Base-by-base conservation (phyloP, 768 basidiomycete genomes). In the Rhodotorula toruloides region DNA sequence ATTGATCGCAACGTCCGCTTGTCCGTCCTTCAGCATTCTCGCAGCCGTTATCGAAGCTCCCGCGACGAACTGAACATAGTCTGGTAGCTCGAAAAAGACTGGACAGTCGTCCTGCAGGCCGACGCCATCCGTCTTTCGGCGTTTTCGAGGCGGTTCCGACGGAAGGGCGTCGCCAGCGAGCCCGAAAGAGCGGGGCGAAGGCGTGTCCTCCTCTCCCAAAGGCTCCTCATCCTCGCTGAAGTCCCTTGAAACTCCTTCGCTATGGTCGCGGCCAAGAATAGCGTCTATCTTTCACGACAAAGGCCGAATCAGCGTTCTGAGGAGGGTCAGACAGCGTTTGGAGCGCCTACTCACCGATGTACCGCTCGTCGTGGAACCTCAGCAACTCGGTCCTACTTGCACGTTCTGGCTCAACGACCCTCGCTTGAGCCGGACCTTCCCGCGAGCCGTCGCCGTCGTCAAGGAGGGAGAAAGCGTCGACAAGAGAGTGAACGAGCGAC, bases 1-100 rank as follows among this genome's bases (percentile, higher is more conserved):
- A 74, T 84, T 86, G 48, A 98, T 84, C 1, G 87, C 84, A 36
- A 89, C 77, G 36, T 88, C 82, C 9, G 82, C 82, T 3, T 79
- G 49, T 21, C 79, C 77, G 17, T 82, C 78, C 32, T 80, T 79
- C 6, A 97, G 79, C 10, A 83, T 81, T 14, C 81, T 80, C 6
- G 84, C 87, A 0, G 88, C 91, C 3, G 88, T 85, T 44, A 92
- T 79, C 0, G 89, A 83, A 0, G 88, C 88, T 2, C 92, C 88
- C 0, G 87, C 90, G 2, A 94, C 80, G 8, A 86, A 78, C 9
- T 79, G 79, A 10, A 88, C 84, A 69, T 96, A 96, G 6, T 83
- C 80, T 11, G 83, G 75, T 19, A 98, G 81, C 4, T 82, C 83
- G 10, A 77, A 77, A 74, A 98, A 98, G 2, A 82, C 78, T 0